Evolutionary conservation across 1,284 basidiomycete genomes (phyloP).

Genomic region (Mycena sp.): DNA sequence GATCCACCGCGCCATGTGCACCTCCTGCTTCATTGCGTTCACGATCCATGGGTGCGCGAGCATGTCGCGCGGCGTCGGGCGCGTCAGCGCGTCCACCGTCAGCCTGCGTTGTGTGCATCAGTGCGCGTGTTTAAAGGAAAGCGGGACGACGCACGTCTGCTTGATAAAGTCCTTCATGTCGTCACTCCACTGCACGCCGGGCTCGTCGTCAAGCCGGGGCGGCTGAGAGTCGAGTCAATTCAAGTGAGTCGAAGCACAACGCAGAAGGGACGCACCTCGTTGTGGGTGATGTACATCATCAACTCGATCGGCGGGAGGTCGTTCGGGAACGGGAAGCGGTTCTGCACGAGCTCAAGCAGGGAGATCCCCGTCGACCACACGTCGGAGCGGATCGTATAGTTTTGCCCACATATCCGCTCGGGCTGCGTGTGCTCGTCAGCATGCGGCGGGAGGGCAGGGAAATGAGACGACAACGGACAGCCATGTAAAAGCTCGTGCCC

Average conservation of each 20-base stretch:
- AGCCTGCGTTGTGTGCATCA: slow-evolving; percentile 49
- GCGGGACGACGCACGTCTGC: slow-evolving; percentile 71
- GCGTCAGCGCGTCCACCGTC: slow-evolving; percentile 64
- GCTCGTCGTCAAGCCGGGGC: slow-evolving; percentile 81
- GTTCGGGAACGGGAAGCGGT: slow-evolving; percentile 95
- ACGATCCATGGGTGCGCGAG: slow-evolving; percentile 90
- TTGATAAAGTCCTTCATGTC: slow-evolving; percentile 95
- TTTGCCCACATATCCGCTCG: slow-evolving; percentile 89
- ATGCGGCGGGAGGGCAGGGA: slow-evolving; percentile 10
- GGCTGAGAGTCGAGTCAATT: slow-evolving; percentile 57
- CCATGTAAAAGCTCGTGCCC: slow-evolving; percentile 98
- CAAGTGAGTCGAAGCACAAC: background rate
- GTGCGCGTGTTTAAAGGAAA: slow-evolving; percentile 15
- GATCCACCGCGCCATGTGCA: slow-evolving; percentile 93
- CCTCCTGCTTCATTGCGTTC: slow-evolving; percentile 81
- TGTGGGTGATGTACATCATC: slow-evolving; percentile 89
- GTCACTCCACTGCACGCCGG: slow-evolving; percentile 80
- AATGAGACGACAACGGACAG: slow-evolving; percentile 70
- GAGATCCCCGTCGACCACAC: slow-evolving; percentile 99
- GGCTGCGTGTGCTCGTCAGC: slow-evolving; percentile 62
- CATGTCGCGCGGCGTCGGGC: slow-evolving; percentile 90
- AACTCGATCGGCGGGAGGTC: slow-evolving; percentile 95
- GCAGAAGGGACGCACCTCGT: slow-evolving; percentile 61
- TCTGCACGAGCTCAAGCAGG: slow-evolving; percentile 92
- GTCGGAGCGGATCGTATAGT: slow-evolving; percentile 94